phyloP scores from a whole-genome alignment of 768 basidiomycete species.

The Psilocybe cubensis region DNA sequence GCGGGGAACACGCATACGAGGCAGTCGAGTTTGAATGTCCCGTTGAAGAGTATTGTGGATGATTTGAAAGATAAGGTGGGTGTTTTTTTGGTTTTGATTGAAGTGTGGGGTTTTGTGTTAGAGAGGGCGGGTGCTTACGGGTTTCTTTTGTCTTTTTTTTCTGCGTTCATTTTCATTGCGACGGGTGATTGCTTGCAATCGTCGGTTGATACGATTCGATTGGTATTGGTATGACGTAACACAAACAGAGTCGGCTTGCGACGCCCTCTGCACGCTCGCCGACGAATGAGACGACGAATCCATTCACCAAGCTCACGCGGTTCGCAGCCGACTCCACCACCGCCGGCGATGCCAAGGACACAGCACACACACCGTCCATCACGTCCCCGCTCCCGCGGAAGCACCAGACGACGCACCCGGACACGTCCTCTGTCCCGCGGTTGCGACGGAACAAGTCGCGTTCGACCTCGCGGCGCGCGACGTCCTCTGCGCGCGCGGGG shows the following conservation, averaged over 20 bases:
- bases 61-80: slow-evolving; percentile 71
- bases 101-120: no score
- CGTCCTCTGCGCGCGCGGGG: slow-evolving; percentile 39
- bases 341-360: neutral
- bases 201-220: no score
- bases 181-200: no score
- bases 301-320: neutral
- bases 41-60: slow-evolving; percentile 76
- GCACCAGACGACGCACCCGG: slow-evolving; percentile 47
- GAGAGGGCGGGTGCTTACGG: no score
- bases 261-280: slow-evolving; percentile 25
- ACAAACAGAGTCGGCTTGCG: slow-evolving; percentile 39
- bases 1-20: slow-evolving; percentile 22
- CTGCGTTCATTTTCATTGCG: no score
- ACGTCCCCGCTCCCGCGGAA: slow-evolving; percentile 40
- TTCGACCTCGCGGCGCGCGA: neutral
- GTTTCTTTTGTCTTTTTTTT: no score
- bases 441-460: neutral
- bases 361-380: neutral
- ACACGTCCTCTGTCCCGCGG: neutral
- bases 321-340: neutral
- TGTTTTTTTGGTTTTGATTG: neutral
- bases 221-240: no score
- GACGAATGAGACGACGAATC: neutral
- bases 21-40: slow-evolving; percentile 33